phyloP scores from a whole-genome alignment of 2,329 filamentous ascomycete genomes.

The Ceratocystis harringtonii region DNA sequence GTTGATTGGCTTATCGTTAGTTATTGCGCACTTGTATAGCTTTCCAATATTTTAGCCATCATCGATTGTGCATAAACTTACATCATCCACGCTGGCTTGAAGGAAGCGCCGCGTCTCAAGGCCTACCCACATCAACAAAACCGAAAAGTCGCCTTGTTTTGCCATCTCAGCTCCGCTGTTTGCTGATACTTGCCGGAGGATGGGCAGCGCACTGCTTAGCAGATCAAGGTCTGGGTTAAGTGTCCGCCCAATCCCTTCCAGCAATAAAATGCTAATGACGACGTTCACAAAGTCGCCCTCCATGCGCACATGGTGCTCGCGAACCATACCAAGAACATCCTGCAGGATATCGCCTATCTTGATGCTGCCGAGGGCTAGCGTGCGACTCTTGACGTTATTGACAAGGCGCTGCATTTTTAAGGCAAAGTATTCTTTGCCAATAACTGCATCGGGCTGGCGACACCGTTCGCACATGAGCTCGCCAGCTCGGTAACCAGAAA shows the following conservation, averaged over 20 bases:
- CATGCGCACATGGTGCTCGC: slow-evolving; percentile 77
- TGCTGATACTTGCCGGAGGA: slow-evolving; percentile 72
- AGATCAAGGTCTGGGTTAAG: slow-evolving; percentile 79
- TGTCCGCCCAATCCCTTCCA: slow-evolving; percentile 84
- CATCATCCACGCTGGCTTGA: slow-evolving; percentile 78
- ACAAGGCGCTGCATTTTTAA: slow-evolving; percentile 96
- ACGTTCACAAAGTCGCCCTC: slow-evolving; percentile 99
- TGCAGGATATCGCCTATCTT: slow-evolving; percentile 93
- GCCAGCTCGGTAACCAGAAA: slow-evolving; percentile 90
- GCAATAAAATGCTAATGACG: slow-evolving; percentile 79
- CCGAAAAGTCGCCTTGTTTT: slow-evolving; percentile 59
- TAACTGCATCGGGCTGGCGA: slow-evolving; percentile 76
- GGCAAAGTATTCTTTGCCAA: slow-evolving; percentile 81
- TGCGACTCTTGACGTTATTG: slow-evolving; percentile 74
- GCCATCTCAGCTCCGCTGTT: slow-evolving; percentile 57
- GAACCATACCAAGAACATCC: slow-evolving; percentile 81
- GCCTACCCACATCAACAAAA: slow-evolving; percentile 84
- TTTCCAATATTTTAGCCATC: not conserved
- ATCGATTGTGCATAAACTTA: slow-evolving; percentile 31
- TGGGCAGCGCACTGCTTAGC: slow-evolving; percentile 72
- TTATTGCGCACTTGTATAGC: not conserved
- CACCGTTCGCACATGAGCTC: slow-evolving; percentile 93
- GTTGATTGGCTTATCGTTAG: not conserved
- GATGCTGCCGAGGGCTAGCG: slow-evolving; percentile 82
- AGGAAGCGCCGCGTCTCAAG: slow-evolving; percentile 79